Evolutionary conservation across 768 basidiomycete species (phyloP), one percentile per base, ranked within the genome.

Genomic region (Amanita brunnescens): DNA sequence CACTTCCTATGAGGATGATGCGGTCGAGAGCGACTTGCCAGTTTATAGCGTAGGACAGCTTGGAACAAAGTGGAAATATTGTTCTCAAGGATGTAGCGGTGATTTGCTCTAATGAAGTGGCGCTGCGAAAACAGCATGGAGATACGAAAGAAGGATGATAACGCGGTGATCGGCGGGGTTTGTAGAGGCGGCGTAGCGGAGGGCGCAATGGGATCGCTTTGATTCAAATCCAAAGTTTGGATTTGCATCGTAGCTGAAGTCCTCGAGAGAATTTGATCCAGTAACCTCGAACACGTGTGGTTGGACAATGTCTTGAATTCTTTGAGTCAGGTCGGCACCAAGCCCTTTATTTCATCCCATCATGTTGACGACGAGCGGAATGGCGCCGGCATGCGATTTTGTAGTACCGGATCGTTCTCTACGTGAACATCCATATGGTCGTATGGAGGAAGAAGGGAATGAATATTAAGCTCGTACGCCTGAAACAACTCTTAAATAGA

Each of bases 301-400:
- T n/a, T 77, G 71, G 4, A 81, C 67, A 30, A 82, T 67, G 8
- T 76, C 76, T 57, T 93, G 84, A 44, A 99, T 84, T 55, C 77
- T 78, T 10, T 62, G 63, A 2, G 81, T 78, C 8, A 97, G 68
- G 58, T 95, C 89, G 13, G 81, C 84, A 2, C 95, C 95, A 2
- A 96, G 79, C 6, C 95, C 95, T 63, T 94, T 97, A 5, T n/a
- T n/a, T n/a, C n/a, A n/a, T n/a, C n/a, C n/a, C n/a, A n/a, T n/a
- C n/a, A n/a, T n/a, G n/a, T n/a, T 79, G 47, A 98, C 78, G 13
- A 97, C 80, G 14, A 97, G 78, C 0, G 95, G 95, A 5, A 93
- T 79, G 23, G 67, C 54, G 44, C 81, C 5, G 62, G 59, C 18
- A 85, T 74, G 37, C 78, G 72, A 1, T 64, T 53, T 16, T 24